Evolutionary conservation across 2,329 filamentous ascomycete genomes (phyloP), one percentile per base, ranked within the genome.

Genomic region (Gaeumannomyces sp.): DNA sequence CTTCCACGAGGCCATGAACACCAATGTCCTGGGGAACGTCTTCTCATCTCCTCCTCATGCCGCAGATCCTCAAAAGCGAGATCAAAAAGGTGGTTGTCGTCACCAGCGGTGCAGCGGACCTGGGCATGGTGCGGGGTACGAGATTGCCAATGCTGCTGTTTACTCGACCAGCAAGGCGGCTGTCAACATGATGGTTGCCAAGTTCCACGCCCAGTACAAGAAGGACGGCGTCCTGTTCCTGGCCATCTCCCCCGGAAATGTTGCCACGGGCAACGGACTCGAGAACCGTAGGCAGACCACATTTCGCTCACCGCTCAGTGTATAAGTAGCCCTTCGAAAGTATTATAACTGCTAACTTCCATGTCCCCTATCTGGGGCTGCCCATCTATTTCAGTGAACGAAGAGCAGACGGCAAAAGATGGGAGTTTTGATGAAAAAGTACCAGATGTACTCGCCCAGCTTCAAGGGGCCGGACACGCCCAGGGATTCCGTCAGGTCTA

Each of bases 81-180:
- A 70, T 67, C 16, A 87, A 87, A 71, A 87, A 87, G 70, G 75
- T 85, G n/a, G 77, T 84, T 31, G 69, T 77, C 28, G 77, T 88
- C 6, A 78, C 80, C 8, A 79, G 71, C 0, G 84, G 82, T 28
- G 65, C 78, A 58, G 81, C 79, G 0, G 84, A 87, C 65, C 25
- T 75, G 0, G 78, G 83, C 2, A 64, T 83, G 1, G 76, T 74
- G 64, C 74, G 73, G 64, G 79, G 0, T 71, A 69, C 25, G 74
- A 76, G 0, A 68, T 85, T 59, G 71, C 75, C 0, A 62, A 72
- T 1, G 67, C 68, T 0, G 66, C 74, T 0, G 70, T 53, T 53
- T 88, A 87, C 67, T 67, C 79, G 1, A 75, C 77, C 25, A 80
- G 75, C 70, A 84, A 86, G 71, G 83, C 78, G 0, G 85, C 80